phyloP scores from a whole-genome alignment of 768 basidiomycete species.

The Macrolepiota dolichaula region DNA sequence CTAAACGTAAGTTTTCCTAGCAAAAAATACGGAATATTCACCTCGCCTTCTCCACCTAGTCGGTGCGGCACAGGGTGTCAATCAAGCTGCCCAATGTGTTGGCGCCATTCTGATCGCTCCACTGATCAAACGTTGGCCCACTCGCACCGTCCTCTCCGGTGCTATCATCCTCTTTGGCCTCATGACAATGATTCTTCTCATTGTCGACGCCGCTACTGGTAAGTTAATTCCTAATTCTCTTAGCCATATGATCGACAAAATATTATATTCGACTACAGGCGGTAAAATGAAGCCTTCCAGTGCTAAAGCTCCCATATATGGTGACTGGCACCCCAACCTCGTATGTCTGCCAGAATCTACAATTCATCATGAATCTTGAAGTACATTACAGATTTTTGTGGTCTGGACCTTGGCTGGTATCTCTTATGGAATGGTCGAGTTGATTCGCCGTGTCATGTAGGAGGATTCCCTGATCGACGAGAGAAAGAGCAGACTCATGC shows the following conservation, averaged over 20 bases:
- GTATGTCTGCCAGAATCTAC: conserved; percentile 14
- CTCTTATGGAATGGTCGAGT: conserved; percentile 31
- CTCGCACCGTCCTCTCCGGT: conserved; percentile 24
- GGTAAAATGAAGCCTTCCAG: conserved; percentile 24
- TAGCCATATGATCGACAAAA: not conserved
- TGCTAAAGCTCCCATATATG: conserved; percentile 19
- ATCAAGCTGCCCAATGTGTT: conserved; percentile 31
- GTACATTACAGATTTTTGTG: conserved; percentile 23
- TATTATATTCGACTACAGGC: conserved; percentile 11
- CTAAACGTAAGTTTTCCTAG: conserved; percentile 22
- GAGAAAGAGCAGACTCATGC: not conserved
- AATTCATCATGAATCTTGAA: not conserved
- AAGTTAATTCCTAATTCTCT: not conserved
- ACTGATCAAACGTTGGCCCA: conserved; percentile 26
- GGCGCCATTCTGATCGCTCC: conserved; percentile 32
- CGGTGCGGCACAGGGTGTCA: conserved; percentile 28
- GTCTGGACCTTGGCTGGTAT: conserved; percentile 29
- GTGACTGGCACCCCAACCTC: conserved; percentile 26
- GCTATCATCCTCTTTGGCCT: conserved; percentile 25
- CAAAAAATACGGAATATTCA: not conserved
- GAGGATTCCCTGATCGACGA: not conserved
- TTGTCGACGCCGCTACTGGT: conserved; percentile 29
- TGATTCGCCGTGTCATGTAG: conserved; percentile 32
- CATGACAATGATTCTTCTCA: conserved; percentile 28
- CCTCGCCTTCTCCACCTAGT: conserved; percentile 15